phyloP scores from a whole-genome alignment of 345 rosid genomes.

The Mallotus nudiflorus region DNA sequence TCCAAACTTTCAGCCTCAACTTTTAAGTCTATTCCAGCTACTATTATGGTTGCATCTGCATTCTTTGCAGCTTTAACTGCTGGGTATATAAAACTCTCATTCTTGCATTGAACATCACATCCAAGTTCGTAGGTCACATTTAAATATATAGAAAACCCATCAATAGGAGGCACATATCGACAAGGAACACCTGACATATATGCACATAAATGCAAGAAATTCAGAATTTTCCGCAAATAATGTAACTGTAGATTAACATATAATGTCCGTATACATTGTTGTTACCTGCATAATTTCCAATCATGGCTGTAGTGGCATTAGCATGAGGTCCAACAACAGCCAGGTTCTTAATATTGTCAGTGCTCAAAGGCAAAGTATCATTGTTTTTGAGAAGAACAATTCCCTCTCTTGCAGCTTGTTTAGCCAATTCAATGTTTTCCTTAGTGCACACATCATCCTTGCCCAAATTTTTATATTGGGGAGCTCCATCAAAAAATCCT shows the following conservation, averaged over 20 bases:
- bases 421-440: conserved; percentile 43
- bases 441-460: conserved; percentile 36
- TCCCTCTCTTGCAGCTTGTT: conserved; percentile 56
- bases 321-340: conserved; percentile 60
- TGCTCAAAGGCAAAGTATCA: conserved; percentile 34
- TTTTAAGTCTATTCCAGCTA: conserved; percentile 46
- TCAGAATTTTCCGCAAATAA: too few species aligned
- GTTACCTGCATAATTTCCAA: conserved; percentile 65
- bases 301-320: conserved; percentile 49
- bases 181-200: conserved; percentile 42
- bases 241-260: too few species aligned
- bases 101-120: conserved; percentile 49
- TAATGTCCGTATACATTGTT: too few species aligned
- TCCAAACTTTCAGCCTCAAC: conserved; percentile 60
- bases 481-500: conserved; percentile 59
- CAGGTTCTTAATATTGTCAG: conserved; percentile 19
- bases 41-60: conserved; percentile 50
- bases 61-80: conserved; percentile 38
- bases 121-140: conserved; percentile 37
- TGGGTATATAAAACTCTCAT: conserved; percentile 30
- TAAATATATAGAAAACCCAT: conserved; percentile 39
- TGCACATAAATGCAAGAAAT: too few species aligned
- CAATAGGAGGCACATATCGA: conserved; percentile 38
- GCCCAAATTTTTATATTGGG: conserved; percentile 38
- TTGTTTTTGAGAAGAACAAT: conserved; percentile 56